Conservation (phyloP, 179 eudicot species). For the Beta macrorhiza region DNA sequence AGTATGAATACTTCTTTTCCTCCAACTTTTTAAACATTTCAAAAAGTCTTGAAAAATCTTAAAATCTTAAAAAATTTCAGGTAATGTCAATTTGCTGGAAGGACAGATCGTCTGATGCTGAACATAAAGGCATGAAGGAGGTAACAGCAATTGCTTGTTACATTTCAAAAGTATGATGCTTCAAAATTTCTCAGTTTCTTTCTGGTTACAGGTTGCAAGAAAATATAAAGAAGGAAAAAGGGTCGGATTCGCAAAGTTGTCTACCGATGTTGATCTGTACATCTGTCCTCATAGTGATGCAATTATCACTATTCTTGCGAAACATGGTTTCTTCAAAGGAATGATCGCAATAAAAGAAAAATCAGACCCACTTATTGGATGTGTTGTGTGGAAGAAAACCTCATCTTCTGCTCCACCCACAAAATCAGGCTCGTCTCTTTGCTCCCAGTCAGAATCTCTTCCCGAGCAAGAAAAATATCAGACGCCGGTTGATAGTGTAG, state of each 20-base stretch:
- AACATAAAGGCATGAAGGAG: slow-evolving; percentile 59
- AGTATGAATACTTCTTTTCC: neutral
- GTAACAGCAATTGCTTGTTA: slow-evolving; percentile 28
- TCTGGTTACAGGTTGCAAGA: slow-evolving; percentile 49
- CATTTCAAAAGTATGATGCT: neutral
- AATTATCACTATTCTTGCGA: slow-evolving; percentile 65
- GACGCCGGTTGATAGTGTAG: slow-evolving; percentile 18
- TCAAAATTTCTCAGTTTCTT: neutral
- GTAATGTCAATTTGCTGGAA: slow-evolving; percentile 65
- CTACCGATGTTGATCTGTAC: slow-evolving; percentile 63
- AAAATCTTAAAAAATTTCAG: slow-evolving; percentile 33
- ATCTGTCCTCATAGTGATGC: slow-evolving; percentile 69
- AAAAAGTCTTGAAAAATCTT: neutral
- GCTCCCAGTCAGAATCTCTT: slow-evolving; percentile 17
- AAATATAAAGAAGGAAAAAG: slow-evolving; percentile 55
- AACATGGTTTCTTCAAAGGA: slow-evolving; percentile 73
- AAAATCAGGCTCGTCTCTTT: slow-evolving; percentile 29
- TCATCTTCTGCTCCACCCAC: slow-evolving; percentile 35
- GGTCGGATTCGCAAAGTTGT: slow-evolving; percentile 68
- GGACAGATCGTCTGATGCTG: slow-evolving; percentile 55
- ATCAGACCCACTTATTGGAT: slow-evolving; percentile 61
- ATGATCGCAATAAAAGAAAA: slow-evolving; percentile 51
- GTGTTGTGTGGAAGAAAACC: slow-evolving; percentile 75
- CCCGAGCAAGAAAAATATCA: neutral
- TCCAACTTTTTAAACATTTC: neutral